Evolutionary conservation across 2,329 filamentous ascomycete species (phyloP).

Genomic region (Diplodia seriata): DNA sequence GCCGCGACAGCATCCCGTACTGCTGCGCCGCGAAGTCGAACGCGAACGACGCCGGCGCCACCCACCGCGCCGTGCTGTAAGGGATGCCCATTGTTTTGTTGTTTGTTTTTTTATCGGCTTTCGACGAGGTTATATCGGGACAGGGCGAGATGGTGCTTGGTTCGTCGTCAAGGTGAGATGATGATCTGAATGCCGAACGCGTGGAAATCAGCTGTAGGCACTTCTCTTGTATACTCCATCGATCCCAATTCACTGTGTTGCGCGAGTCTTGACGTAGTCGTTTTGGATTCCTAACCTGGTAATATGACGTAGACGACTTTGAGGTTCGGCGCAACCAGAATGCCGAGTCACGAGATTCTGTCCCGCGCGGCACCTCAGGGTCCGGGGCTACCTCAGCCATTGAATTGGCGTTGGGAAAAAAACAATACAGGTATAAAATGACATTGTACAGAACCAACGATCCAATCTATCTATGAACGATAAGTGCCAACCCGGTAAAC

Average conservation of each 20-base stretch:
- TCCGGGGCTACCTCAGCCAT: neutral
- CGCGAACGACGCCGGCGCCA: conserved; percentile 62
- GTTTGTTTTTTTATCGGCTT: neutral
- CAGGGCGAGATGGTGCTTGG: neutral
- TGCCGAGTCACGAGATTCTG: conserved; percentile 12
- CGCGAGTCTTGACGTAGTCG: conserved; percentile 22
- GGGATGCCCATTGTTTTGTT: conserved; percentile 57
- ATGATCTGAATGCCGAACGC: neutral
- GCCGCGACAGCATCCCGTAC: conserved; percentile 63
- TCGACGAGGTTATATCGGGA: neutral
- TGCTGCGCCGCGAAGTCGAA: conserved; percentile 66
- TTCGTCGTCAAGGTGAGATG: neutral
- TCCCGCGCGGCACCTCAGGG: too few relatives aligned
- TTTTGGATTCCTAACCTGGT: neutral
- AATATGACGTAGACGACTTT: conserved; percentile 23
- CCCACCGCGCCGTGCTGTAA: conserved; percentile 60
- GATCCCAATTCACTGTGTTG: neutral
- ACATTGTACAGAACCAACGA: conserved; percentile 24
- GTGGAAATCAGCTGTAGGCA: neutral
- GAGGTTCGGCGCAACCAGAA: conserved; percentile 7
- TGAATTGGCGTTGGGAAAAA: neutral
- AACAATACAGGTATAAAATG: neutral
- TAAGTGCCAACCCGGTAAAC: conserved; percentile 20
- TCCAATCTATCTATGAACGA: conserved; percentile 25
- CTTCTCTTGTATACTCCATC: neutral